phyloP scores from a whole-genome alignment of 2,329 filamentous ascomycete species.

The Neonectria punicea region DNA sequence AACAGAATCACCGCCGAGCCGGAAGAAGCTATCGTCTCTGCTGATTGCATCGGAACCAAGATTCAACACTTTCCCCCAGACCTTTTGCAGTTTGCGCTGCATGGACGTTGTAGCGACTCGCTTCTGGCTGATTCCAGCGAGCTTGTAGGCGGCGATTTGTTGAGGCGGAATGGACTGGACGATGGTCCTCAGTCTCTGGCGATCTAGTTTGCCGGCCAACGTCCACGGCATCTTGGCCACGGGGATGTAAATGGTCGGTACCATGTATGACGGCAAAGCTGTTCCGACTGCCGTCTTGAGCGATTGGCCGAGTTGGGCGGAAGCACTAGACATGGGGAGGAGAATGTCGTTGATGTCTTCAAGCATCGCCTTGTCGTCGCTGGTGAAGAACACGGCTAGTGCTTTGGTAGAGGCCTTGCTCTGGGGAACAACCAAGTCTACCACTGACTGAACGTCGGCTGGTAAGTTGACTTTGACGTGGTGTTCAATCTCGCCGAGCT shows the following conservation, averaged over 20 bases:
- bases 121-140: conserved; percentile 31
- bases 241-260: conserved; percentile 55
- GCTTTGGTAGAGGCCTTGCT: conserved; percentile 31
- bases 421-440: conserved; percentile 58
- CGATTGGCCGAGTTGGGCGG: not conserved
- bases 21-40: conserved; percentile 53
- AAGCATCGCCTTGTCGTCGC: not conserved
- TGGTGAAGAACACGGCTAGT: conserved; percentile 35
- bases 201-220: conserved; percentile 57
- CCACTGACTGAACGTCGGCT: conserved; percentile 51
- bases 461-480: conserved; percentile 55
- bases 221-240: conserved; percentile 53
- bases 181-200: conserved; percentile 48
- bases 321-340: conserved; percentile 20
- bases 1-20: conserved; percentile 52
- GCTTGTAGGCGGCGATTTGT: conserved; percentile 28
- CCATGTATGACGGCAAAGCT: conserved; percentile 50
- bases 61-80: conserved; percentile 19
- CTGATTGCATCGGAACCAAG: not conserved
- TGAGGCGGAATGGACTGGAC: conserved; percentile 16
- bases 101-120: conserved; percentile 48
- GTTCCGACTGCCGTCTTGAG: conserved; percentile 26
- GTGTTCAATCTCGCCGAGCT: conserved; percentile 58
- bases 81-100: conserved; percentile 48
- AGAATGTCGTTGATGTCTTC: conserved; percentile 6